Evolutionary conservation across 1,139 yeast species (phyloP), one percentile per base, ranked within the genome.

Genomic region (Pichia sp.): DNA sequence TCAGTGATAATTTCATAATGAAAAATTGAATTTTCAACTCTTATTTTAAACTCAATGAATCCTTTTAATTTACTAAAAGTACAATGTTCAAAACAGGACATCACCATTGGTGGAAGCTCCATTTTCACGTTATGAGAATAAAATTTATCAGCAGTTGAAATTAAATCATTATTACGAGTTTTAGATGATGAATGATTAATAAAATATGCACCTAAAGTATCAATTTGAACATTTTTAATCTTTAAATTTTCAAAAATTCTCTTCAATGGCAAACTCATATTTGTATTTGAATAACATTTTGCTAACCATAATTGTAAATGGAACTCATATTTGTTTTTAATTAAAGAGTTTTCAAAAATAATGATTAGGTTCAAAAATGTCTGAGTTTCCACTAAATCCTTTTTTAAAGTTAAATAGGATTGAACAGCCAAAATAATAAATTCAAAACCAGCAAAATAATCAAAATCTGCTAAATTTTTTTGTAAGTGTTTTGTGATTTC

Each of bases 221-320:
- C 97, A 53, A 77, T 73, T 65, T 92, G 98, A 10, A 89, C 67
- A 70, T 83, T 83, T 59, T 85, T 86, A 53, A 89, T 77, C 42
- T 80, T 78, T 46, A 92, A 67, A 0, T 70, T 59, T 7, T 76
- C 69, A 61, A 74, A 82, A 47, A 81, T 78, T 9, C 67, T 68
- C 18, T 67, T 58, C 3, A 92, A 81, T 43, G 70, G 64, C 3
- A 75, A 64, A 36, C 72, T 72, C 9, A 81, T 71, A 42, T 89
- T 88, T 9, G 88, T 61, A 37, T 74, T 67, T 18, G 78, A 70
- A 62, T 86, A 86, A 4, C 88, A 63, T 38, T 79, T 75, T 47
- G 86, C 72, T 40, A 89, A 69, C 92, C 95, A 86, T 25, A 86
- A 66, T 49, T 81, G 75, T 28, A 84, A 66, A 58, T 76, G 79